phyloP scores from a whole-genome alignment of 805 yeast species.

The Ogataea nonfermentans region DNA sequence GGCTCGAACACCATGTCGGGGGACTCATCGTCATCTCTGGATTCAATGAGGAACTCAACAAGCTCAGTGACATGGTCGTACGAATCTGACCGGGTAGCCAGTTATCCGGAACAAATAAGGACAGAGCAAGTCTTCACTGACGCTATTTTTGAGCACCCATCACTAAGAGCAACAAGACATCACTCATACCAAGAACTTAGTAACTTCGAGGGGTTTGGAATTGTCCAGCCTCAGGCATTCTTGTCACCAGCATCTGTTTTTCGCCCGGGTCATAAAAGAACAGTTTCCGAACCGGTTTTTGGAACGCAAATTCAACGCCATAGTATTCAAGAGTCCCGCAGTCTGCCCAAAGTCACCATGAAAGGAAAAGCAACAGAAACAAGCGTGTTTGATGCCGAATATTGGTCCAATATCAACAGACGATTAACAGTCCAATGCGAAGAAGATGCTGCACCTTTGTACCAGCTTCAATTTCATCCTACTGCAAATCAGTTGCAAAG shows the following conservation, averaged over 20 bases:
- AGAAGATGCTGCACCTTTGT: slow-evolving; percentile 17
- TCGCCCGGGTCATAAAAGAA: slow-evolving; percentile 7
- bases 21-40: no score
- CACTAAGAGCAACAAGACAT: slow-evolving; percentile 2
- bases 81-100: no score
- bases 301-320: background rate
- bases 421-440: slow-evolving; percentile 13
- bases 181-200: background rate
- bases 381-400: slow-evolving; percentile 11
- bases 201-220: no score
- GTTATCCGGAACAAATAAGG: no score
- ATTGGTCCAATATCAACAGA: slow-evolving; percentile 16
- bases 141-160: background rate
- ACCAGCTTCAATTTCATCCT: slow-evolving; percentile 11
- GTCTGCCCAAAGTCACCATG: slow-evolving; percentile 21
- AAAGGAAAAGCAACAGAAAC: slow-evolving; percentile 11
- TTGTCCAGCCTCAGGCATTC: no score
- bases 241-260: background rate
- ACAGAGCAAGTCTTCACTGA: no score
- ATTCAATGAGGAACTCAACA: no score
- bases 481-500: slow-evolving; percentile 11
- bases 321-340: slow-evolving; percentile 4
- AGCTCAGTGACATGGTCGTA: no score
- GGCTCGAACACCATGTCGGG: no score
- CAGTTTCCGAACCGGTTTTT: slow-evolving; percentile 16